Base-by-base conservation (phyloP, 2,329 filamentous ascomycete genomes). In the Cryphonectria nitschkei region DNA sequence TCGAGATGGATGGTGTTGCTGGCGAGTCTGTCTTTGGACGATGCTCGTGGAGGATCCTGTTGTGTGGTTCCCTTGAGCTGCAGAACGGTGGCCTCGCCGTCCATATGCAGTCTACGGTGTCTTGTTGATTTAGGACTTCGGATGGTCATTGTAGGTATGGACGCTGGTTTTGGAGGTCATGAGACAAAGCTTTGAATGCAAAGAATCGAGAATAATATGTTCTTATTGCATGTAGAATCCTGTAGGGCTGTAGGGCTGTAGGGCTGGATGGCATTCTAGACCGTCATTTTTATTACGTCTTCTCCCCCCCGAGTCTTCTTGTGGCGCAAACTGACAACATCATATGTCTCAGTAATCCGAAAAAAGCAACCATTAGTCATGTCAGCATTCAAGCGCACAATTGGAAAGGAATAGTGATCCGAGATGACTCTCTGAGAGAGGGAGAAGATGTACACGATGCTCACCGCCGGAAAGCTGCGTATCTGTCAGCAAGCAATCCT, bases 1-100 rank as follows among this genome's bases (percentile, higher is more conserved):
- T 76, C 75, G 3, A 76, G 72, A 13, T 61, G 68, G 4, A 73
- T 58, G 6, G n/a, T 41, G 19, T 2, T 60, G 3, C 16, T 50
- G 34, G 2, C 46, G 32, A 26, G 9, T 29, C 26, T 46, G 37
- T 41, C 26, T 54, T 16, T 39, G 13, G 56, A 34, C 13, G 19
- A 9, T 29, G 61, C 16, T 56, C 34, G n/a, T 34, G 62, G 39
- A 29, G 4, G 26, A 9, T 34, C 8, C 29, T 61, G 26, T 16
- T 26, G 37, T 32, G 46, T 13, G 3, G 26, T 14, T 54, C 29
- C 32, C 43, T 43, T 56, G 70, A 46, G 22, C 52, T 70, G 71
- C 29, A 65, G 41, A 14, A 66, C 65, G 65, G 63, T 5, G 13
- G 54, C 54, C 6, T 32, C 29, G 14, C 32, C 13, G 5, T 58